Evolutionary conservation across 164 flowering plant species (phyloP), one percentile per base, ranked within the genome.

Genomic region (Hamamelis virginiana): DNA sequence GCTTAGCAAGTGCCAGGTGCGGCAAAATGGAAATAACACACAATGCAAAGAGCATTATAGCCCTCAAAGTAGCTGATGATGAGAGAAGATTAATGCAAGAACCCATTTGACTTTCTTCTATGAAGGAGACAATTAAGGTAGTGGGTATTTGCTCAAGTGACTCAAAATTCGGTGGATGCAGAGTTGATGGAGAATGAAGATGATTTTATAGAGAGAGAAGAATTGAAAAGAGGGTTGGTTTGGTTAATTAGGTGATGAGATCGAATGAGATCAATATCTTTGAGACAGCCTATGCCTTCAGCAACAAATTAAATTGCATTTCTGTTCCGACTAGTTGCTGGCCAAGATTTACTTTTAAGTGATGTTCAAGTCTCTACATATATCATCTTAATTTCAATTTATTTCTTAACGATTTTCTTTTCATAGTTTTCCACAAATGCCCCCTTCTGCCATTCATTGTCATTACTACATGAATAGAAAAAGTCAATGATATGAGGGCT

Each of bases 61-160:
- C 72, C 51, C 64, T 5, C 21, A 51, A 38, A 23, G 51, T n/a
- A 21, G 71, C 18, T 23, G 71, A 22, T 53, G 74, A 63, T 9
- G 46, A 46, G 22, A 62, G 10, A 41, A n/a, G n/a, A n/a, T n/a
- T n/a, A n/a, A 18, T 19, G 44, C 55, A 18, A 51, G 75, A 50
- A 55, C 64, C 79, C 85, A 77, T 79, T 18, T 69, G 22, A 15
- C 10, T 59, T 10, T 18, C n/a, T 14, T 67, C 64, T 59, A 13
- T 9, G 4, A 48, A 16, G 5, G 43, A 4, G 21, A 21, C 27
- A 6, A 21, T 27, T 1, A 51, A 51, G 5, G 55, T 18, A n/a
- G n/a, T n/a, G n/a, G 55, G 55, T 4, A 33, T 2, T 33, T 3
- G 21, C 18, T 51, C 21, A 51, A 51, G 19, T 16, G 55, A 51